Evolutionary conservation across 768 basidiomycete genomes (phyloP).

Genomic region (Xerocomellus chrysenteron): DNA sequence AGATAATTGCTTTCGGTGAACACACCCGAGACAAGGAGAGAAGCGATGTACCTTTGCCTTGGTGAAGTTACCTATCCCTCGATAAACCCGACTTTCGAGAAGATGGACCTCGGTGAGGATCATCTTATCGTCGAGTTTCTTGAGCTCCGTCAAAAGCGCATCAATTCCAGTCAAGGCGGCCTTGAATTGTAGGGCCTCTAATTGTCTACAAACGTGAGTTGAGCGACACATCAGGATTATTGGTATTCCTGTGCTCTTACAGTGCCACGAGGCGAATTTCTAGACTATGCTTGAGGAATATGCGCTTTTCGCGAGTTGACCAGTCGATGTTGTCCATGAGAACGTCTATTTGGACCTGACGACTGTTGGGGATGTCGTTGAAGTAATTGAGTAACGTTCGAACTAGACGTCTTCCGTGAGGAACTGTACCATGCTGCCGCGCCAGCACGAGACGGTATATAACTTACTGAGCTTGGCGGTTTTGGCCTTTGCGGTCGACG

Average conservation of each 20-base stretch:
- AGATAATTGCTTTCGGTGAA: neutral
- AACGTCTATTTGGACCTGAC: conserved; percentile 77
- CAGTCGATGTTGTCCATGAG: conserved; percentile 88
- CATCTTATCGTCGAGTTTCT: conserved; percentile 95
- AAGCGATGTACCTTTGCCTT: conserved; percentile 73
- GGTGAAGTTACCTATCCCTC: conserved; percentile 83
- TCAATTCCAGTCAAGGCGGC: conserved; percentile 82
- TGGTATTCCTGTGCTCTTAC: conserved; percentile 35
- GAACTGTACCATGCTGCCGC: neutral
- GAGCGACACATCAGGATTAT: neutral
- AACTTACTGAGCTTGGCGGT: conserved; percentile 87
- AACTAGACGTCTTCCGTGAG: conserved; percentile 46
- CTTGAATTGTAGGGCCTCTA: conserved; percentile 75
- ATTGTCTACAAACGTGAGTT: conserved; percentile 45
- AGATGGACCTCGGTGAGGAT: conserved; percentile 96
- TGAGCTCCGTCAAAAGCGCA: conserved; percentile 85
- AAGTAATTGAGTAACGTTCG: conserved; percentile 94
- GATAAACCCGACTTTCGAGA: conserved; percentile 87
- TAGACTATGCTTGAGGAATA: conserved; percentile 92
- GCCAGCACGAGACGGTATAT: neutral
- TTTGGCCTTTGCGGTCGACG: conserved; percentile 95
- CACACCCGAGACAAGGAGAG: neutral
- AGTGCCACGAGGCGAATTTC: conserved; percentile 85
- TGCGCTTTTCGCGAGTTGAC: conserved; percentile 89
- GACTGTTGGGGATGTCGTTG: conserved; percentile 69